These are phyloP conservation scores for Polyporus tsugae DNA, from an alignment of 1,284 basidiomycete species.

Conservation along the genomic window DNA sequence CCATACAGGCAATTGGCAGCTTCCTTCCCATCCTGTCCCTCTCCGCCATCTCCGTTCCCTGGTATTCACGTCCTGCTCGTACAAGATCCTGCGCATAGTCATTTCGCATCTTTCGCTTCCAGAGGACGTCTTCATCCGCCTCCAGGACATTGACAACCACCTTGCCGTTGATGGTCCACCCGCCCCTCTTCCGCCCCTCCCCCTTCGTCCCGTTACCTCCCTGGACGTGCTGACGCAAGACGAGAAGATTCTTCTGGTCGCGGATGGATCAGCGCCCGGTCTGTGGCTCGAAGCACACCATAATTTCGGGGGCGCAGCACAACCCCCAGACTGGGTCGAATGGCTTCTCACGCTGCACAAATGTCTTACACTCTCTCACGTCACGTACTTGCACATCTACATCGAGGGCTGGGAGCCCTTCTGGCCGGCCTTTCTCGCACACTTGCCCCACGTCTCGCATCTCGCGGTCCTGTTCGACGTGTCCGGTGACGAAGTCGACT, in stretches of 20 bases:
- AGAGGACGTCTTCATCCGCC: background rate
- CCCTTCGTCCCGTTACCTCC: background rate
- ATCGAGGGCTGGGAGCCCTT: too few species aligned
- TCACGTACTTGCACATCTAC: too few species aligned
- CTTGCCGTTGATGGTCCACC: background rate
- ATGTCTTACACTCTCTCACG: too few species aligned
- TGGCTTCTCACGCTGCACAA: too few species aligned
- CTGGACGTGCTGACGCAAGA: background rate
- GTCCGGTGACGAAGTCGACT: too few species aligned
- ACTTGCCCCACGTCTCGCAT: too few species aligned
- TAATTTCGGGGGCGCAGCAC: background rate
- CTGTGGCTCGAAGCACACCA: background rate
- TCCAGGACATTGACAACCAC: background rate
- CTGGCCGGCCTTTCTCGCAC: too few species aligned
- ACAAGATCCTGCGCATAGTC: background rate
- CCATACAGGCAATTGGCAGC: background rate
- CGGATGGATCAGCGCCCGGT: background rate
- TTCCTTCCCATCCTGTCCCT: background rate
- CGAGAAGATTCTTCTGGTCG: background rate
- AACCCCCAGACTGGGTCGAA: too few species aligned
- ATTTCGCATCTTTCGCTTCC: background rate
- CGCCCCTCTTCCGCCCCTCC: background rate
- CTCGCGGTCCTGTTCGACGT: too few species aligned
- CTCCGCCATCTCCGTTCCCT: background rate
- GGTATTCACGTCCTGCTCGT: background rate